These are phyloP conservation scores for Peniophora sp. DNA, from an alignment of 1,284 basidiomycete species.

Conservation along the genomic window DNA sequence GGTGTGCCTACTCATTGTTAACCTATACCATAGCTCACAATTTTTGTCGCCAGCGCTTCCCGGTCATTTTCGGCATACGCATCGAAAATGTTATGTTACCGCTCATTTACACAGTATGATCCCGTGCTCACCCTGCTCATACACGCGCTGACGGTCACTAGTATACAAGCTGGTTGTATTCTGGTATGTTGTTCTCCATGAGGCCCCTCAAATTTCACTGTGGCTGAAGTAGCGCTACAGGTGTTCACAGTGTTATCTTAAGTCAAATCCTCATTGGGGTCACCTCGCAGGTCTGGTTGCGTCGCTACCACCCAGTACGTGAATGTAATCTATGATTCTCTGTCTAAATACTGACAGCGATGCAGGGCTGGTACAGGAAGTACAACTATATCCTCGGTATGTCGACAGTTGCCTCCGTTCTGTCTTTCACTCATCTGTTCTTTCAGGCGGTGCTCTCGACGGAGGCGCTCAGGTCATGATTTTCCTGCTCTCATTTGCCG, in stretches of 20 bases:
- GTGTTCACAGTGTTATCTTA: background rate
- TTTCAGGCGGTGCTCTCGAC: slow-evolving; percentile 46
- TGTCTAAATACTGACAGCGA: background rate
- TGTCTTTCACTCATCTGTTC: no score
- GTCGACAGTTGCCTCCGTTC: no score
- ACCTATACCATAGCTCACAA: no score
- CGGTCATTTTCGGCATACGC: slow-evolving; percentile 35
- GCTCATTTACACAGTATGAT: slow-evolving; percentile 39
- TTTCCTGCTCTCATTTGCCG: slow-evolving; percentile 61
- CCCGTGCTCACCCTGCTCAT: background rate
- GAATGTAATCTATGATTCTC: background rate
- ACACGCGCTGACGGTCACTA: slow-evolving; percentile 5
- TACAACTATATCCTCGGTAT: slow-evolving; percentile 58
- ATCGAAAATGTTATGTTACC: slow-evolving; percentile 42
- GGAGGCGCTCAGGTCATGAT: slow-evolving; percentile 64
- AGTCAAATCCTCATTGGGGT: background rate
- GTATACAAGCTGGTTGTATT: background rate
- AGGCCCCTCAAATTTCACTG: no score
- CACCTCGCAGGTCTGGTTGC: slow-evolving; percentile 39
- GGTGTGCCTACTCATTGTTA: no score
- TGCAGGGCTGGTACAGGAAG: slow-evolving; percentile 38
- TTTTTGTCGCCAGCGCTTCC: slow-evolving; percentile 42
- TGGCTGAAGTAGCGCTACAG: no score
- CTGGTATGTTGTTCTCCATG: no score
- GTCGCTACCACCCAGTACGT: slow-evolving; percentile 45